Conservation (phyloP, 2,329 filamentous ascomycete genomes). For the Talaromyces sp. region DNA sequence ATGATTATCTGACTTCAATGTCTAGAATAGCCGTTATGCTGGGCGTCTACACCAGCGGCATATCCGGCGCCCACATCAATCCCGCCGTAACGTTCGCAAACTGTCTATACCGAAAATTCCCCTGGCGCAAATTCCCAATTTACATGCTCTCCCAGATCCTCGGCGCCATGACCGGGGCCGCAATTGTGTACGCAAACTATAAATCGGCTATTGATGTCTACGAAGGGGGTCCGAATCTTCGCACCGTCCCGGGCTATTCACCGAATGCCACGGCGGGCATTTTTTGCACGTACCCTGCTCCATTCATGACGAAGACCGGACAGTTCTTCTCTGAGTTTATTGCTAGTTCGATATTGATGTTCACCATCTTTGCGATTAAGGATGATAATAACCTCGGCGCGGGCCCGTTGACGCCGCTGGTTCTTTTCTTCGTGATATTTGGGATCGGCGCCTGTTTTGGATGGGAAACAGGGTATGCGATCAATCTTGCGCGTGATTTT, state of each 20-base stretch:
- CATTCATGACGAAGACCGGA: conserved; percentile 61
- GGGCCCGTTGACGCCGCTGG: conserved; percentile 57
- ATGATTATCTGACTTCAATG: not conserved
- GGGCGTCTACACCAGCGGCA: conserved; percentile 60
- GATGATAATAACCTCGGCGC: conserved; percentile 49
- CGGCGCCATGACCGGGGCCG: conserved; percentile 62
- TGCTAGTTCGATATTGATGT: conserved; percentile 65
- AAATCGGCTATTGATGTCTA: conserved; percentile 62
- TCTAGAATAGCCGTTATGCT: conserved; percentile 64
- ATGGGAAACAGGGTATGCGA: conserved; percentile 74
- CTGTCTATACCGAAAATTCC: conserved; percentile 65
- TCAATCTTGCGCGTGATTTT: conserved; percentile 71
- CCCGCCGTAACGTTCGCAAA: conserved; percentile 69
- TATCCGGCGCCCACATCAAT: conserved; percentile 64
- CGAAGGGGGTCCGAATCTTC: conserved; percentile 57
- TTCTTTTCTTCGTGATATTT: conserved; percentile 69
- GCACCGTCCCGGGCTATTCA: conserved; percentile 58
- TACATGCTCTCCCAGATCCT: conserved; percentile 65
- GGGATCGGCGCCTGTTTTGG: conserved; percentile 71
- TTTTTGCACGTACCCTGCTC: conserved; percentile 67
- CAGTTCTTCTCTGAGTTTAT: conserved; percentile 73
- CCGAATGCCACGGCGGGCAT: conserved; percentile 64
- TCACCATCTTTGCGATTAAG: conserved; percentile 67
- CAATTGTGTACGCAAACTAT: conserved; percentile 62
- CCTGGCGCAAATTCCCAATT: conserved; percentile 67